Evolutionary conservation across 2,329 filamentous ascomycete genomes (phyloP).

Genomic region (Penicillium hesseltinei): DNA sequence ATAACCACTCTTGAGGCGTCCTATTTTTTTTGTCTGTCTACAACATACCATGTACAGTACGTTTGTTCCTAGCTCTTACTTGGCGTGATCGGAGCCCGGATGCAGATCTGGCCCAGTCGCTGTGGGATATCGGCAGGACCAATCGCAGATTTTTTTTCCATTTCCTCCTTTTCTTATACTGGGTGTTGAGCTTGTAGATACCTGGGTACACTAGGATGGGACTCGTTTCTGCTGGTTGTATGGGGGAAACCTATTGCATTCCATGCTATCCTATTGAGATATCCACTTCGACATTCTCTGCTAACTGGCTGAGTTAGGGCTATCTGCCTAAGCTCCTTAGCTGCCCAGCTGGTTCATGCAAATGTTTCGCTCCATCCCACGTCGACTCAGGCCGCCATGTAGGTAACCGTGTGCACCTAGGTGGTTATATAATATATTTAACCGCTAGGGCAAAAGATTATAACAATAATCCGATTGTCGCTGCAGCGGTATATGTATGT

Average conservation of each 20-base stretch:
- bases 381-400: too few relatives aligned
- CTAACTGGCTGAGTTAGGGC: too few relatives aligned
- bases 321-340: too few relatives aligned
- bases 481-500: too few relatives aligned
- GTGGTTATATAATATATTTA: too few relatives aligned
- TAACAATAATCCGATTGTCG: too few relatives aligned
- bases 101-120: constrained; percentile 20
- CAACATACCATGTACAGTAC: constrained; percentile 37
- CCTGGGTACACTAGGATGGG: too few relatives aligned
- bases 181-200: neutral
- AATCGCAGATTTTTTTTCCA: constrained; percentile 20
- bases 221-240: neutral
- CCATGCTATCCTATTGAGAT: neutral
- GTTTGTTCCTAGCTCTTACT: constrained; percentile 26
- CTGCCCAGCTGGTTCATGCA: too few relatives aligned
- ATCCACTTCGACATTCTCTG: neutral
- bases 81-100: constrained; percentile 18
- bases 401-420: too few relatives aligned
- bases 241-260: neutral
- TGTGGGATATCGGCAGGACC: constrained; percentile 14
- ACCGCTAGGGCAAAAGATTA: too few relatives aligned
- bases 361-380: too few relatives aligned
- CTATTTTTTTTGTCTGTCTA: constrained; percentile 21
- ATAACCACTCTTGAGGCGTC: constrained; percentile 18
- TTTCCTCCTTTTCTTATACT: neutral